These are phyloP conservation scores for Saccharomycopsis sp. DNA, from an alignment of 805 yeast species.

Conservation along the genomic window DNA sequence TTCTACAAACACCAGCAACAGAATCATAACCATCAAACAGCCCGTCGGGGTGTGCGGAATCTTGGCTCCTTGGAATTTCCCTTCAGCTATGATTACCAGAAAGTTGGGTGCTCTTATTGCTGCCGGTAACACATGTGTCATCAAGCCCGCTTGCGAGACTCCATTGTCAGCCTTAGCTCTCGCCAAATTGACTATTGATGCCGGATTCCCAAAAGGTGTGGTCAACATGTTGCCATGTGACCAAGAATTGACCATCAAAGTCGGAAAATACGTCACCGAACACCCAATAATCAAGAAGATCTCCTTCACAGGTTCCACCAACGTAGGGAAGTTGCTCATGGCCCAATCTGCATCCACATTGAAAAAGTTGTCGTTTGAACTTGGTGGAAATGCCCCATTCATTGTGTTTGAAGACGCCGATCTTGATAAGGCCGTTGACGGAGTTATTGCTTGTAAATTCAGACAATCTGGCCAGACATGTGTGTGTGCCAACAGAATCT, in stretches of 20 bases:
- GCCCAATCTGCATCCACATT: slow-evolving; percentile 52
- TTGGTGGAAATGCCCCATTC: slow-evolving; percentile 80
- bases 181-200: slow-evolving; percentile 51
- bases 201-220: slow-evolving; percentile 68
- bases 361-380: slow-evolving; percentile 65
- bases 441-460: slow-evolving; percentile 59
- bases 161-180: slow-evolving; percentile 69
- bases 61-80: slow-evolving; percentile 82
- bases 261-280: slow-evolving; percentile 54
- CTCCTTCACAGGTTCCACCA: slow-evolving; percentile 75
- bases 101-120: slow-evolving; percentile 73
- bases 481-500: slow-evolving; percentile 70
- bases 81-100: slow-evolving; percentile 70
- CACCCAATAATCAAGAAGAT: slow-evolving; percentile 53
- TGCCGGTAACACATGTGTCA: slow-evolving; percentile 70
- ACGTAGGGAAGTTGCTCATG: slow-evolving; percentile 63
- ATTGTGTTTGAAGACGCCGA: slow-evolving; percentile 71
- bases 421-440: slow-evolving; percentile 58
- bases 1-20: slow-evolving; percentile 41
- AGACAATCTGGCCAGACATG: slow-evolving; percentile 80
- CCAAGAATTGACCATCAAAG: slow-evolving; percentile 33
- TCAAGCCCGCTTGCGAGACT: slow-evolving; percentile 74
- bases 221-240: slow-evolving; percentile 50
- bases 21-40: slow-evolving; percentile 55
- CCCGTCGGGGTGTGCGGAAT: slow-evolving; percentile 82